These are phyloP conservation scores for Rhizophora apiculata DNA, from an alignment of 345 rosid genomes.

Conservation along the genomic window DNA sequence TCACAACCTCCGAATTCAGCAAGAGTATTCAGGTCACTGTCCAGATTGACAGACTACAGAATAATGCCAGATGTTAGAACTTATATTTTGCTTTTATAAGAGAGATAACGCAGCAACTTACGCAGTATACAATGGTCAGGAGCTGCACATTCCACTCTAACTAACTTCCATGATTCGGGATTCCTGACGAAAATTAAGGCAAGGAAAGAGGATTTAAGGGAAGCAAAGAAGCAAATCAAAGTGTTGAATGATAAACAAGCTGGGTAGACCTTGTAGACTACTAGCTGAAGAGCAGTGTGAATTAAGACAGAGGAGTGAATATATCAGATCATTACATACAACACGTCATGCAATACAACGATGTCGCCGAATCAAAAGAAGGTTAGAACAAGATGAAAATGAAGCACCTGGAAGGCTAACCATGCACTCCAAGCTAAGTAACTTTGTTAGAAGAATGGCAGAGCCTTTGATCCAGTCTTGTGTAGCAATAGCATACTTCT, in stretches of 20 bases:
- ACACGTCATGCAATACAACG: too few relatives aligned
- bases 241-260: slow-evolving; percentile 38
- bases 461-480: slow-evolving; percentile 49
- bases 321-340: too few relatives aligned
- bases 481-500: not conserved
- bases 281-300: slow-evolving; percentile 10
- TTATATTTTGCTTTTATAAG: too few relatives aligned
- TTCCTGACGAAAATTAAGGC: slow-evolving; percentile 36
- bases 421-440: slow-evolving; percentile 40
- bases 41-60: not conserved
- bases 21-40: not conserved
- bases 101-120: not conserved
- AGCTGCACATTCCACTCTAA: slow-evolving; percentile 42
- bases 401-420: slow-evolving; percentile 41
- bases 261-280: slow-evolving; percentile 32
- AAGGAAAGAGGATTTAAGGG: slow-evolving; percentile 39
- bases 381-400: not conserved
- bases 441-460: slow-evolving; percentile 39
- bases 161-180: slow-evolving; percentile 38
- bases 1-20: slow-evolving; percentile 28
- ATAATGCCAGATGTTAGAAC: not conserved
- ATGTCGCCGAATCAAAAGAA: too few relatives aligned
- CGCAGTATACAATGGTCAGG: slow-evolving; percentile 35
- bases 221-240: slow-evolving; percentile 43
- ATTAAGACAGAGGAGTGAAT: too few relatives aligned